Conservation (phyloP, 257 asterid genomes). For the Fraxinus anomala region DNA sequence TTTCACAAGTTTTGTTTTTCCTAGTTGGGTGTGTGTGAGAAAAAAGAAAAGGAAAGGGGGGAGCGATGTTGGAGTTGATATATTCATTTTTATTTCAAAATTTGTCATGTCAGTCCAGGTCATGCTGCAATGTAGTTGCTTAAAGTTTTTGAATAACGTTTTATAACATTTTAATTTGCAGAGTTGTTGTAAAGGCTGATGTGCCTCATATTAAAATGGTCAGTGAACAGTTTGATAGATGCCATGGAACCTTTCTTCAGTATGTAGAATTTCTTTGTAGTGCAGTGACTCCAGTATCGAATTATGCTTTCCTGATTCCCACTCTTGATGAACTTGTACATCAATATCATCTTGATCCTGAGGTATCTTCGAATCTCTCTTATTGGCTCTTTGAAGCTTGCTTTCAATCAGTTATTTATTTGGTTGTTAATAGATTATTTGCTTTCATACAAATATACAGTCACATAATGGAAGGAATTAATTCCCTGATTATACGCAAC, state of each 20-base stretch:
- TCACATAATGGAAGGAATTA: not conserved
- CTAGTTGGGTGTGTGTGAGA: too few species aligned
- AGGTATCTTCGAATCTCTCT: constrained; percentile 51
- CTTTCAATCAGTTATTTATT: not conserved
- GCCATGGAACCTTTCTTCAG: constrained; percentile 97
- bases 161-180: constrained; percentile 35
- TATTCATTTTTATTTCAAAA: not conserved
- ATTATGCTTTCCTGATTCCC: constrained; percentile 85
- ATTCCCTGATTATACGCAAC: too few species aligned
- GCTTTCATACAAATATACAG: not conserved
- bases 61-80: not conserved
- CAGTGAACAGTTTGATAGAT: constrained; percentile 95
- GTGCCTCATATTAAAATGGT: constrained; percentile 93
- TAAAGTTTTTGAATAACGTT: not conserved
- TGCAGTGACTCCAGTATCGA: constrained; percentile 76
- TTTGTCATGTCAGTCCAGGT: not conserved
- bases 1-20: not conserved
- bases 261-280: constrained; percentile 92
- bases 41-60: not conserved
- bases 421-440: not conserved
- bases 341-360: constrained; percentile 94
- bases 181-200: constrained; percentile 85
- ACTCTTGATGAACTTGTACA: constrained; percentile 89
- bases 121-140: not conserved
- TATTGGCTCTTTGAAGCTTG: constrained; percentile 23